Evolutionary conservation across 768 basidiomycete genomes (phyloP), one percentile per base, ranked within the genome.

Genomic region (Suillus alpinus): DNA sequence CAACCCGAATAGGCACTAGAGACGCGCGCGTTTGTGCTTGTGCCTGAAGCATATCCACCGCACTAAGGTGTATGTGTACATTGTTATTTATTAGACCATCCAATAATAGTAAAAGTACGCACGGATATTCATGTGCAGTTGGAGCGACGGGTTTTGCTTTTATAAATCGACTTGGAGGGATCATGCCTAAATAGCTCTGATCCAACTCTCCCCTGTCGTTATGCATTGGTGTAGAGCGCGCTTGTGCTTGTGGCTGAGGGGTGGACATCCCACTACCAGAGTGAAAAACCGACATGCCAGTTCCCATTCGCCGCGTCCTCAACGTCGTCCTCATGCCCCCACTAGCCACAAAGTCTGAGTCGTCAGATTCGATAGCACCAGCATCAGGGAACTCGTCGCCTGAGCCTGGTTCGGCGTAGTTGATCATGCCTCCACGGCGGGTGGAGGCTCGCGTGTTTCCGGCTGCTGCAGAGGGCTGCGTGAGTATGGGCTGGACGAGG

Each of bases 1-100:
- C 95, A 57, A 99, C 91, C 50, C 93, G 92, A 60, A 99, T 93
- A 3, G 97, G 97, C 13, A 98, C 86, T 37, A 96, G 85, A 5
- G 81, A 71, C 2, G 81, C 79, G 0, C 73, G 73, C 62, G 75
- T 75, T 50, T 78, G 70, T 2, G 92, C 90, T 67, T 91, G 86
- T 18, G 71, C 71, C 55, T 88, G 83, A 36, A 96, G 73, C 13
- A 79, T 75, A 36, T 93, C 88, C 49, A 82, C 80, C 1, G 87
- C 69, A 49, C 94, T 92, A 76, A 20, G 6, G 12, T 44, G 12
- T 20, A 10, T 20, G 47, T 18, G 29, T 18, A 58, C n/a, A 3
- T 34, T 36, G 13, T 18, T 31, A 50, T 50, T 50, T 31, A 4
- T n/a, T 10, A 23, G 18, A 50, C 51, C 32, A 67, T 44, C 59